Conservation (phyloP, 805 yeast species). For the Schwanniomyces yamadae region DNA sequence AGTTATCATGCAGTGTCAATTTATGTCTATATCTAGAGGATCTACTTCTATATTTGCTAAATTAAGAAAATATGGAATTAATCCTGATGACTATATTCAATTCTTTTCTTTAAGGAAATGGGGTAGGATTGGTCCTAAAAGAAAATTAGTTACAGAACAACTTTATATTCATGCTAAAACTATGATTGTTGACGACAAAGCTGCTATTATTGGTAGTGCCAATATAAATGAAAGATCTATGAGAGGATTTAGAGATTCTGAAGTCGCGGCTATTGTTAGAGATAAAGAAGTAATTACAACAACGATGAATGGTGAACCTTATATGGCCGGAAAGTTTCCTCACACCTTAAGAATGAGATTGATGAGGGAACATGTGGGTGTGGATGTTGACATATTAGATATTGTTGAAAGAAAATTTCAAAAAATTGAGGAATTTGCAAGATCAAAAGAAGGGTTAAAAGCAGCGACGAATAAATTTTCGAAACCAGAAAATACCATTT, state of each 20-base stretch:
- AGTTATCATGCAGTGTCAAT: conserved; percentile 95
- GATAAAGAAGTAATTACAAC: conserved; percentile 71
- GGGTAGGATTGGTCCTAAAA: conserved; percentile 83
- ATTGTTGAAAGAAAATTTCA: conserved; percentile 71
- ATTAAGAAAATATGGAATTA: conserved; percentile 73
- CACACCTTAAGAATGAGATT: conserved; percentile 84
- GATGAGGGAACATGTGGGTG: conserved; percentile 96
- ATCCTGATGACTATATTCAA: conserved; percentile 87
- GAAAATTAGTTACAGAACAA: conserved; percentile 81
- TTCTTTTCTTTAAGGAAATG: conserved; percentile 92
- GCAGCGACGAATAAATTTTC: conserved; percentile 47
- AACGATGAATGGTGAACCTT: conserved; percentile 82
- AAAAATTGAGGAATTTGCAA: conserved; percentile 47
- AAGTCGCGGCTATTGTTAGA: conserved; percentile 83
- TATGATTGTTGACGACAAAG: conserved; percentile 88
- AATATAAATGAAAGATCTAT: conserved; percentile 95
- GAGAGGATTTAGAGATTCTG: conserved; percentile 93
- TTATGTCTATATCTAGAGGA: conserved; percentile 89
- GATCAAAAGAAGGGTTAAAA: conserved; percentile 37
- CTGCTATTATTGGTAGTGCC: conserved; percentile 95
- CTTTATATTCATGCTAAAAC: conserved; percentile 91
- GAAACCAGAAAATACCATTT: conserved; percentile 26
- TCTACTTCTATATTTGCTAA: conserved; percentile 83
- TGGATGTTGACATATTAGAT: conserved; percentile 85
- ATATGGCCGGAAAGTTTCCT: conserved; percentile 81